These are phyloP conservation scores for Microbotryum intermedium DNA, from an alignment of 1,284 basidiomycete species.

Conservation along the genomic window DNA sequence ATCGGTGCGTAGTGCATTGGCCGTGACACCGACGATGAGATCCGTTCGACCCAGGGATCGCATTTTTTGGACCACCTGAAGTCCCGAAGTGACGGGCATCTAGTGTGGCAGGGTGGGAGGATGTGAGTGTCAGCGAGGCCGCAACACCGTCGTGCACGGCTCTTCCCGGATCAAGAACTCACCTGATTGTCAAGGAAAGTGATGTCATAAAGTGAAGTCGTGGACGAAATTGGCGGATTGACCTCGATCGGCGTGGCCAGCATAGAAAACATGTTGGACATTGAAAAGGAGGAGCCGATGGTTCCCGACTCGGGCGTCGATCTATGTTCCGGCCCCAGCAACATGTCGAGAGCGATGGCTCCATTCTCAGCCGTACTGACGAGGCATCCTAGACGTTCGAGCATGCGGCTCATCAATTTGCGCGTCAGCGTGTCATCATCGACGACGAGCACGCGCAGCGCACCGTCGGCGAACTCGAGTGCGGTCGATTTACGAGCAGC, in stretches of 20 bases:
- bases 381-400: slow-evolving; percentile 64
- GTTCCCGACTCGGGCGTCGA: not conserved
- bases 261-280: not conserved
- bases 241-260: not conserved
- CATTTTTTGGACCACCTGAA: slow-evolving; percentile 59
- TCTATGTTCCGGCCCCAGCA: slow-evolving; percentile 44
- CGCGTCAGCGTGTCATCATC: slow-evolving; percentile 60
- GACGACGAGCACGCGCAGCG: slow-evolving; percentile 42
- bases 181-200: slow-evolving; percentile 75
- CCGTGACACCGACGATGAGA: slow-evolving; percentile 40
- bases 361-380: slow-evolving; percentile 83
- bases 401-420: slow-evolving; percentile 69
- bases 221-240: not conserved
- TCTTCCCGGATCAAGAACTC: slow-evolving; percentile 55
- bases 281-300: not conserved
- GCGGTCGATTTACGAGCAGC: not conserved
- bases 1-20: slow-evolving; percentile 58
- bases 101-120: too few relatives aligned
- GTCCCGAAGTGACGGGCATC: slow-evolving; percentile 63
- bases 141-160: too few relatives aligned
- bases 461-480: slow-evolving; percentile 29
- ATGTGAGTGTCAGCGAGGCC: too few relatives aligned
- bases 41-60: slow-evolving; percentile 52
- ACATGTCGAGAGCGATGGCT: slow-evolving; percentile 64
- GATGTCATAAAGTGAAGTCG: slow-evolving; percentile 49